Evolutionary conservation across 1,284 basidiomycete genomes (phyloP), one percentile per base, ranked within the genome.

Genomic region (Schizopora paradoxa): DNA sequence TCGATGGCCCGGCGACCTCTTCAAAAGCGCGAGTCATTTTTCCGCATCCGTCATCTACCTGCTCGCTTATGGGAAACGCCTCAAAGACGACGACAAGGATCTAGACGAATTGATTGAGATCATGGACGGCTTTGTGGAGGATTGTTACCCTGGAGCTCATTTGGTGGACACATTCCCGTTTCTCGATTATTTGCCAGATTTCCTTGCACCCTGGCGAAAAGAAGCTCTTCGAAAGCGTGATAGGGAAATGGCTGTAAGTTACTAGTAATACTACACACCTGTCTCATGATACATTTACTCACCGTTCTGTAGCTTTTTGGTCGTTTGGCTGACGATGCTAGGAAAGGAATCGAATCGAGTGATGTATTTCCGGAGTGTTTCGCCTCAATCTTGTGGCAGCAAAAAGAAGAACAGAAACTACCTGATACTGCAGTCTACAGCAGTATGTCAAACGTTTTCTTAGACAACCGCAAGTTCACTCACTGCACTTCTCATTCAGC

Each of bases 141-240:
- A 61, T 27, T 52, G 43, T 16, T 49, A 56, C 33, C 61, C 61
- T 6, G 60, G 59, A 7, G 49, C 54, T 3, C 61, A 63, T 41
- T 34, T 61, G 8, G 61, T 63, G 8, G 61, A 63, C 41, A 56
- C 53, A 2, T 56, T 63, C 27, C 61, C 61, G 0, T 41, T 57
- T 6, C 41, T 62, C 5, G 61, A 63, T 25, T 43, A 25, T 7
- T 51, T 63, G 3, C 61, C 61, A 0, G 53, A 57, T 14, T 54
- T 54, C 13, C 47, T 62, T 6, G 43, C 58, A 2, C 55, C 60
- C 1, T 63, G 61, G 61, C 45, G 61, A 14, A 43, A 40, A 16
- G 45, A 55, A 28, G 61, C 61, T 3, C 22, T 25, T 10, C 41
- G 42, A 41, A 57, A 57, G 34, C 59, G 57, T 27, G 43, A 54